These are phyloP conservation scores for Phlebiopsis gigantea DNA, from an alignment of 768 basidiomycete species.

Conservation along the genomic window DNA sequence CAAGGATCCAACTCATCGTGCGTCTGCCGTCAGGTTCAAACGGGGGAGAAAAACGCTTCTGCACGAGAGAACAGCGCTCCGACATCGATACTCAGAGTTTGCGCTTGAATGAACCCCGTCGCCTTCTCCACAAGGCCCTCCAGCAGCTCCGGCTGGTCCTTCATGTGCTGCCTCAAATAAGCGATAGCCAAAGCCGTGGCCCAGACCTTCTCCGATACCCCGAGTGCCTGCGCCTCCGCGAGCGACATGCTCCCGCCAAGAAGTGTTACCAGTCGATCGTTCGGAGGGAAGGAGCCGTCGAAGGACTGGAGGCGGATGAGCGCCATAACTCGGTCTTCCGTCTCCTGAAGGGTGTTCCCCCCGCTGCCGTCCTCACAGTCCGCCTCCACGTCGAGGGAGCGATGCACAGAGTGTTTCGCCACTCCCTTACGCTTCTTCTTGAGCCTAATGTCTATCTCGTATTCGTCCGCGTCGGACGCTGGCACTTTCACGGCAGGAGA, in stretches of 20 bases:
- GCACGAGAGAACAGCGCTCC: no score
- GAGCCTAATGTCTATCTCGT: no score
- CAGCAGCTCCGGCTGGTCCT: constrained; percentile 34
- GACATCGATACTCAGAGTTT: no score
- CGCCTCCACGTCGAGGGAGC: no score
- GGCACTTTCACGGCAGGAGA: no score
- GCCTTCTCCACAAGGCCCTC: constrained; percentile 40
- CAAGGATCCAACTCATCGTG: no score
- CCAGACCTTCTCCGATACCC: constrained; percentile 31
- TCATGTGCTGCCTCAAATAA: constrained; percentile 35
- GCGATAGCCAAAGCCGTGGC: constrained; percentile 45
- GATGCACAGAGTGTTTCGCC: no score
- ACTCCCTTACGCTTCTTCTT: no score
- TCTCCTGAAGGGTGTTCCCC: not conserved
- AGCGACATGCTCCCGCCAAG: constrained; percentile 29
- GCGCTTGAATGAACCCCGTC: constrained; percentile 30
- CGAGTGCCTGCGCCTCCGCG: not conserved
- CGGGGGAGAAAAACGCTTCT: no score
- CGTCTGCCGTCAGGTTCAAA: no score
- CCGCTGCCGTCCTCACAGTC: no score
- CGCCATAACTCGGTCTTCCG: constrained; percentile 24
- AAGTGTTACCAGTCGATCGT: constrained; percentile 27
- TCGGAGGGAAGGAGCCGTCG: constrained; percentile 43
- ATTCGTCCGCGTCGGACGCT: no score
- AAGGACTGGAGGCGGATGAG: constrained; percentile 36